Conservation (phyloP, 805 yeast genomes). For the Grigorovia jiainica region DNA sequence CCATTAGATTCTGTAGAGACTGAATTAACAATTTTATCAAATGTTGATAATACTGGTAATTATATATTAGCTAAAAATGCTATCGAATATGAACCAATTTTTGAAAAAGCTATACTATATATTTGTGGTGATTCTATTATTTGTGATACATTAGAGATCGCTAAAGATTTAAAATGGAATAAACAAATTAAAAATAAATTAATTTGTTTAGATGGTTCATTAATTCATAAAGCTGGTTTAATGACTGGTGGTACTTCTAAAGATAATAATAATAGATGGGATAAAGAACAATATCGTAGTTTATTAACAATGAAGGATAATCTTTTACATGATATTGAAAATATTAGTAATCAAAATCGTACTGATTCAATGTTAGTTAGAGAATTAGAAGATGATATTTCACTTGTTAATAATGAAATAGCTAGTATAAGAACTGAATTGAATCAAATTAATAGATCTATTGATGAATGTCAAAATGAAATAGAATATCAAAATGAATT, state of each 20-base stretch:
- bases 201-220: conserved; percentile 75
- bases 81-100: conserved; percentile 53
- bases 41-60: conserved; percentile 10
- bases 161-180: conserved; percentile 66
- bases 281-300: conserved; percentile 52
- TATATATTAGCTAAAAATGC: conserved; percentile 52
- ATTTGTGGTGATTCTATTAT: conserved; percentile 73
- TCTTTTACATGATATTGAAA: conserved; percentile 36
- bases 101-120: conserved; percentile 71
- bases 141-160: conserved; percentile 60
- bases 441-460: conserved; percentile 34
- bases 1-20: conserved; percentile 74
- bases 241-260: conserved; percentile 82
- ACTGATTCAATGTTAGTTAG: conserved; percentile 51
- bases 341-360: conserved; percentile 32
- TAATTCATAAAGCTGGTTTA: conserved; percentile 75
- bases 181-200: conserved; percentile 48
- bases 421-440: conserved; percentile 38
- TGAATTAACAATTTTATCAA: conserved; percentile 43
- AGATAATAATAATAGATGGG: conserved; percentile 51
- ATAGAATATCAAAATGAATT: conserved; percentile 37
- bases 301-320: conserved; percentile 43
- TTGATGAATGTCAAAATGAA: conserved; percentile 41
- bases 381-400: conserved; percentile 45
- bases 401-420: conserved; percentile 37